phyloP scores from a whole-genome alignment of 148 eudicot genomes.

The Chenopodium quinoa region DNA sequence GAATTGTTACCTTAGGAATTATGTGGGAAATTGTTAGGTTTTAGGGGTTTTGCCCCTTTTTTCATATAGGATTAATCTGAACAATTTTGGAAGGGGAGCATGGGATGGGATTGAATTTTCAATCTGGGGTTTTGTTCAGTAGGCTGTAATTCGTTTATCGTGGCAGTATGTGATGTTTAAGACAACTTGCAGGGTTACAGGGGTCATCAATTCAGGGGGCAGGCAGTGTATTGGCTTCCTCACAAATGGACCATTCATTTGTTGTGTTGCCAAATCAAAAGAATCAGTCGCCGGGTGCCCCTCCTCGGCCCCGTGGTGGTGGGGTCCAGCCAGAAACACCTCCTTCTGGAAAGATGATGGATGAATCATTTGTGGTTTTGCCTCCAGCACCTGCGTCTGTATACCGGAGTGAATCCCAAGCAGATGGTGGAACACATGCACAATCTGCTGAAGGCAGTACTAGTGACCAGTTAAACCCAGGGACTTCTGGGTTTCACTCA shows the following conservation, averaged over 20 bases:
- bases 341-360: constrained; percentile 79
- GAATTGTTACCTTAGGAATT: background rate
- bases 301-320: constrained; percentile 77
- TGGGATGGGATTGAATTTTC: background rate
- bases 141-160: background rate
- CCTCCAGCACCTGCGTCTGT: constrained; percentile 98
- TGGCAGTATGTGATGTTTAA: constrained; percentile 8
- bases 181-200: constrained; percentile 64
- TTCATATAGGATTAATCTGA: background rate
- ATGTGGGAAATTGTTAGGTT: background rate
- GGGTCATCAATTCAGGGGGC: constrained; percentile 71
- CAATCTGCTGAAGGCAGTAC: constrained; percentile 55
- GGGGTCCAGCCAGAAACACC: constrained; percentile 51
- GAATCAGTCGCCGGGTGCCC: constrained; percentile 53
- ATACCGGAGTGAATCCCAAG: constrained; percentile 63
- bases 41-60: background rate
- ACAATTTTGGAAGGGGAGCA: background rate
- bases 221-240: constrained; percentile 67
- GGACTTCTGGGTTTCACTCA: constrained; percentile 80
- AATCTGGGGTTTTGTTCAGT: background rate
- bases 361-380: constrained; percentile 96
- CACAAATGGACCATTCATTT: constrained; percentile 92
- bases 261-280: constrained; percentile 87
- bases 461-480: constrained; percentile 51
- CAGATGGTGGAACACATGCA: constrained; percentile 58